A percentile compares a stretch with the other conserved stretches of the same genome.
These are phyloP conservation scores for Colletotrichum chrysophilum DNA, from an alignment of 2,329 filamentous ascomycete species.

Conservation along the genomic window DNA sequence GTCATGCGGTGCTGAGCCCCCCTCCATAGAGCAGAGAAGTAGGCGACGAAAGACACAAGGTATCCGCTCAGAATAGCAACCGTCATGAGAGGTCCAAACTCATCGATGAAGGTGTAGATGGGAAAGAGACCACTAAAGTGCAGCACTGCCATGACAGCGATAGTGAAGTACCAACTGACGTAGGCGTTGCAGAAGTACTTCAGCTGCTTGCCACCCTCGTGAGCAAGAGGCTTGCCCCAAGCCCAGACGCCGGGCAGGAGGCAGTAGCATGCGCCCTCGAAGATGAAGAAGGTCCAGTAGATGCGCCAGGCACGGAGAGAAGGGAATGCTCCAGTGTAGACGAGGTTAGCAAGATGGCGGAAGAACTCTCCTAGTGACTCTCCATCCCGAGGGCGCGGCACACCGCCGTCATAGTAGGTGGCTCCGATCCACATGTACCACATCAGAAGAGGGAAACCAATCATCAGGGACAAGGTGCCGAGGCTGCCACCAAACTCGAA, in stretches of 20 bases:
- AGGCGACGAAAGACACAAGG: conserved; percentile 81
- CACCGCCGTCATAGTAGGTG: conserved; percentile 80
- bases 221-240: conserved; percentile 86
- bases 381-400: conserved; percentile 68
- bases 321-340: conserved; percentile 86
- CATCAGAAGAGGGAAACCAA: conserved; percentile 86
- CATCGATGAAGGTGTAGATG: conserved; percentile 89
- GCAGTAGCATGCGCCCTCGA: conserved; percentile 84
- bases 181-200: conserved; percentile 94
- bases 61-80: conserved; percentile 94
- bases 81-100: conserved; percentile 91
- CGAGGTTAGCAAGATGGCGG: conserved; percentile 67
- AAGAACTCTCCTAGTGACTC: conserved; percentile 71
- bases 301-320: conserved; percentile 84
- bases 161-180: conserved; percentile 85
- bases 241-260: conserved; percentile 85
- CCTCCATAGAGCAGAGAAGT: conserved; percentile 81
- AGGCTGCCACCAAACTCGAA: conserved; percentile 83
- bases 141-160: conserved; percentile 71
- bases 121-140: conserved; percentile 88
- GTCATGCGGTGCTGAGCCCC: conserved; percentile 94
- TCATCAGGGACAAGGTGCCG: conserved; percentile 80
- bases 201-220: conserved; percentile 84
- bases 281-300: conserved; percentile 93
- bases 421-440: conserved; percentile 96